Evolutionary conservation across 371 early-diverging fungal species (phyloP).

Genomic region (Mucor piriformis): DNA sequence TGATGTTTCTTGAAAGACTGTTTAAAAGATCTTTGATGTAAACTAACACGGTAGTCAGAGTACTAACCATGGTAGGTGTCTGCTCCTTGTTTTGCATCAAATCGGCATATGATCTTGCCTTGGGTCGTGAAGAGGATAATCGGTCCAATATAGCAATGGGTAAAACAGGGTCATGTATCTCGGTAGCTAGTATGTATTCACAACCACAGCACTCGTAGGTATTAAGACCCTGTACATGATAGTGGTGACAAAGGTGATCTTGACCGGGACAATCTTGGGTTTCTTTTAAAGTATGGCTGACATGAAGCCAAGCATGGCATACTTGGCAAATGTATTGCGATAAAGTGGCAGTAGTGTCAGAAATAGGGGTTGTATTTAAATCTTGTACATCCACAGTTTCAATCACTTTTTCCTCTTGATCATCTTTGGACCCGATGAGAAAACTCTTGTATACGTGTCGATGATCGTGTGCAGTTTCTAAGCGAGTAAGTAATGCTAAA

Average conservation of each 20-base stretch:
- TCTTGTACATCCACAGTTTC: not conserved
- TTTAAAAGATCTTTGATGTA: constrained; percentile 39
- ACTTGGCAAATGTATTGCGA: constrained; percentile 9
- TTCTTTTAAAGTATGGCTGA: not conserved
- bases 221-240: constrained; percentile 18
- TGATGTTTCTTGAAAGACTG: constrained; percentile 38
- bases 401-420: not conserved
- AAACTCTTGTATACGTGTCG: constrained; percentile 22
- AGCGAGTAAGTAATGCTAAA: constrained; percentile 9
- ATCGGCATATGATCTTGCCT: constrained; percentile 24
- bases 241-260: constrained; percentile 37
- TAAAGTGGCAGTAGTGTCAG: not conserved
- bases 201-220: constrained; percentile 40
- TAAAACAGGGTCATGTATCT: constrained; percentile 20
- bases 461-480: constrained; percentile 22
- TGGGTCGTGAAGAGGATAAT: constrained; percentile 20
- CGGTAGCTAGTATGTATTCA: constrained; percentile 7
- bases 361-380: not conserved
- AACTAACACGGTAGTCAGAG: constrained; percentile 25
- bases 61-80: constrained; percentile 32
- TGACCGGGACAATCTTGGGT: constrained; percentile 8
- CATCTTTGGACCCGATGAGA: not conserved
- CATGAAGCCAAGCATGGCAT: constrained; percentile 23
- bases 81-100: constrained; percentile 8
- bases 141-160: constrained; percentile 18